phyloP scores from a whole-genome alignment of 2,329 filamentous ascomycete species.

The Chrysosporium keratinophilum region DNA sequence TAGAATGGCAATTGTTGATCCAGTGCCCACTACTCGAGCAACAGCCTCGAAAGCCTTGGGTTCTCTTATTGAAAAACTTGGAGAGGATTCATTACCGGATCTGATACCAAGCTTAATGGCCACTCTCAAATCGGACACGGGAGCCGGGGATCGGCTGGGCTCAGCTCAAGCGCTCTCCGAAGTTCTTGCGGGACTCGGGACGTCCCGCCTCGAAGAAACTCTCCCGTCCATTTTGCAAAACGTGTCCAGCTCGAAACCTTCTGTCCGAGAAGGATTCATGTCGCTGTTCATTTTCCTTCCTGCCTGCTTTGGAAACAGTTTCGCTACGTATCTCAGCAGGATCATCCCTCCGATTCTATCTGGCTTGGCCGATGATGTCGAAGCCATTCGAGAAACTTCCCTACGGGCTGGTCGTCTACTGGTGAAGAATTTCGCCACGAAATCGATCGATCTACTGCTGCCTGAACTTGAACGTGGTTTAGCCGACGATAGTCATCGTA shows the following conservation, averaged over 20 bases:
- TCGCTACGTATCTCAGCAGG: slow-evolving; percentile 85
- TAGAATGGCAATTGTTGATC: slow-evolving; percentile 81
- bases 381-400: slow-evolving; percentile 94
- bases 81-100: slow-evolving; percentile 91
- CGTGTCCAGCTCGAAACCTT: slow-evolving; percentile 77
- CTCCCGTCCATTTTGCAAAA: slow-evolving; percentile 94
- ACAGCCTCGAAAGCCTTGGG: slow-evolving; percentile 93
- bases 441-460: slow-evolving; percentile 84
- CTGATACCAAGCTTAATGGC: slow-evolving; percentile 97
- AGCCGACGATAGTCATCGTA: slow-evolving; percentile 95
- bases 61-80: slow-evolving; percentile 94
- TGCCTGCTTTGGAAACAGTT: slow-evolving; percentile 97
- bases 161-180: slow-evolving; percentile 94
- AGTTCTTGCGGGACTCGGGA: slow-evolving; percentile 89
- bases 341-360: slow-evolving; percentile 93
- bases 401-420: slow-evolving; percentile 84
- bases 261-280: slow-evolving; percentile 97
- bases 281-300: slow-evolving; percentile 98
- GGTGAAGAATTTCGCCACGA: slow-evolving; percentile 96
- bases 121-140: slow-evolving; percentile 92
- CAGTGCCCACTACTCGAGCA: slow-evolving; percentile 88
- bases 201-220: slow-evolving; percentile 84
- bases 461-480: slow-evolving; percentile 92
- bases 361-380: slow-evolving; percentile 88
- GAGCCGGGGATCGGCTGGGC: slow-evolving; percentile 87